These are phyloP conservation scores for Tolypocladium tropicale DNA, from an alignment of 2,329 filamentous ascomycete species.

Conservation along the genomic window DNA sequence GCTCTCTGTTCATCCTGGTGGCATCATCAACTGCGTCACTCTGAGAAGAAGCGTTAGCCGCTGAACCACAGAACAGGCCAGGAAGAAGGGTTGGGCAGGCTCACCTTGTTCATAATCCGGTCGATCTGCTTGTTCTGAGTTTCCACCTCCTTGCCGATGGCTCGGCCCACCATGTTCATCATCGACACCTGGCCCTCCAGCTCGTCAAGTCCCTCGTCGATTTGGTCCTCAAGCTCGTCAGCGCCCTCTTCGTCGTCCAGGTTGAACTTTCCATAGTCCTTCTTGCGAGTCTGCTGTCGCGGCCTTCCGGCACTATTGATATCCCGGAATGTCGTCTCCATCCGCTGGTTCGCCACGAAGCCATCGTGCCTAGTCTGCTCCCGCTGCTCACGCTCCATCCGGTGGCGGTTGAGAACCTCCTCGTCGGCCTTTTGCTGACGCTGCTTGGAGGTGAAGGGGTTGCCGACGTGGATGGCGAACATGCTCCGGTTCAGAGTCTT, in stretches of 20 bases:
- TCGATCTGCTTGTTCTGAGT: slow-evolving; percentile 67
- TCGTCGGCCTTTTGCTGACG: slow-evolving; percentile 56
- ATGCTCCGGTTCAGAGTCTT: slow-evolving; percentile 82
- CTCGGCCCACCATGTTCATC: slow-evolving; percentile 62
- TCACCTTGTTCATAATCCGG: slow-evolving; percentile 67
- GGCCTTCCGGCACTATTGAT: slow-evolving; percentile 19
- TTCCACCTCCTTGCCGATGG: slow-evolving; percentile 66
- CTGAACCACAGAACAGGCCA: not conserved
- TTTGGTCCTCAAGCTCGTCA: slow-evolving; percentile 36
- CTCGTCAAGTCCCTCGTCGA: slow-evolving; percentile 51
- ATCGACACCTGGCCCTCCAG: slow-evolving; percentile 61
- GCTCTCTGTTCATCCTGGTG: slow-evolving; percentile 67
- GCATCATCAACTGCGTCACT: slow-evolving; percentile 76
- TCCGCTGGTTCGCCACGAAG: slow-evolving; percentile 39
- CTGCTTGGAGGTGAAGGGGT: slow-evolving; percentile 64
- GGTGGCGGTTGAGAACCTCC: slow-evolving; percentile 58
- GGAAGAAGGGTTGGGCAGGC: slow-evolving; percentile 6
- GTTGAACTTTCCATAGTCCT: slow-evolving; percentile 54
- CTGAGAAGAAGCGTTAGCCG: slow-evolving; percentile 33
- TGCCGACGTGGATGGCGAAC: slow-evolving; percentile 74
- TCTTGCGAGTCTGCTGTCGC: slow-evolving; percentile 23
- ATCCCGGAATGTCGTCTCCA: slow-evolving; percentile 40
- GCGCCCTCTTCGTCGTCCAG: slow-evolving; percentile 60
- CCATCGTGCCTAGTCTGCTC: slow-evolving; percentile 48
- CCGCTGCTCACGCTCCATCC: slow-evolving; percentile 53